A percentile compares a stretch with the other conserved stretches of the same genome.
These are phyloP conservation scores for Neoarthrinium moseri DNA, from an alignment of 2,329 filamentous ascomycete genomes.

Conservation along the genomic window DNA sequence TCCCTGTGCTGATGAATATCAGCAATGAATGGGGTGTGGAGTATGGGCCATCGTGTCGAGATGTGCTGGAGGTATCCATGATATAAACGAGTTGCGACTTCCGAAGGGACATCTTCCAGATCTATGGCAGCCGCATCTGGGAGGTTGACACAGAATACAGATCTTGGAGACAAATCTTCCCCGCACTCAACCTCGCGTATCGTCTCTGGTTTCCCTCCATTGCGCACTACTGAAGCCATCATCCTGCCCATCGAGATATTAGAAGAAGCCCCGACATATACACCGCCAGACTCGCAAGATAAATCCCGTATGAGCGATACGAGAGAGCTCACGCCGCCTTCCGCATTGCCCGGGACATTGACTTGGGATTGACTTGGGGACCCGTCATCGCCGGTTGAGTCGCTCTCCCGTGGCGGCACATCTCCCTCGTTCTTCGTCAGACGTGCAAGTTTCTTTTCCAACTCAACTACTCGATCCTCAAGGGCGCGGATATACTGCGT, in stretches of 20 bases:
- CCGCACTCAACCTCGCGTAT: neutral
- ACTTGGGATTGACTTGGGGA: neutral
- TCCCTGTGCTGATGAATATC: neutral
- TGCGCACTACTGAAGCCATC: neutral
- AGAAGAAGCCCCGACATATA: neutral
- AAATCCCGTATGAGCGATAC: neutral
- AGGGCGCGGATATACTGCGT: neutral
- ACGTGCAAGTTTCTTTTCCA: neutral
- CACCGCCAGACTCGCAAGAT: neutral
- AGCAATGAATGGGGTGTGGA: neutral
- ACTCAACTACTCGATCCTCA: neutral
- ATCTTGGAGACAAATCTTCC: neutral
- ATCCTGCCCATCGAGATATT: neutral
- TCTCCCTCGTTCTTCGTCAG: neutral
- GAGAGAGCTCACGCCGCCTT: neutral
- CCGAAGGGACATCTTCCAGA: neutral
- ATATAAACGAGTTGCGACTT: neutral
- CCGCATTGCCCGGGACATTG: neutral
- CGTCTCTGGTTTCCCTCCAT: neutral
- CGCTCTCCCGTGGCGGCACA: neutral
- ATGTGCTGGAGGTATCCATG: neutral
- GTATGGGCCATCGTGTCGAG: neutral
- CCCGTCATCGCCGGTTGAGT: neutral
- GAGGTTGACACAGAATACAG: neutral
- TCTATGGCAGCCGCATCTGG: neutral